Conservation (phyloP, 192 early-diverging fungal species). For the Kappamyces sp. region DNA sequence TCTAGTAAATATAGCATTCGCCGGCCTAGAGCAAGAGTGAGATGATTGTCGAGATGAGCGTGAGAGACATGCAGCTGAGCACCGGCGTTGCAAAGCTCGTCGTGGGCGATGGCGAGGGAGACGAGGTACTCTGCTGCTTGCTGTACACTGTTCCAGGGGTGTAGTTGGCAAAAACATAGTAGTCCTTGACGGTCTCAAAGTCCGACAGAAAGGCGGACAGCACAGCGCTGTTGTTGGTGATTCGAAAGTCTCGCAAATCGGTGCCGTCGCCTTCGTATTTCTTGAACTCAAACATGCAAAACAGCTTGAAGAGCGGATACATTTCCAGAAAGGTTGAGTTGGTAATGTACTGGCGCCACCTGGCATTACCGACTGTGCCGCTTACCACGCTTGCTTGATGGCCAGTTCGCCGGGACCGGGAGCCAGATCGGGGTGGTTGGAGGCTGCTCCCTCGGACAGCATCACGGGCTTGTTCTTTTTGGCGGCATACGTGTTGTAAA, state of each 20-base stretch:
- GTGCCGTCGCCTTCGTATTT: conserved; percentile 26
- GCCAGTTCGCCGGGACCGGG: conserved; percentile 27
- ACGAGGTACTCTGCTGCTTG: no score
- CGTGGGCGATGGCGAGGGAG: no score
- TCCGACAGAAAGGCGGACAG: conserved; percentile 26
- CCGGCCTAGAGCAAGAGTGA: no score
- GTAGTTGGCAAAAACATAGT: no score
- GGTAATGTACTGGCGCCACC: conserved; percentile 31
- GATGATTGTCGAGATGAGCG: no score
- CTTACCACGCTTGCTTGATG: conserved; percentile 37
- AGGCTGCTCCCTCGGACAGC: conserved; percentile 28
- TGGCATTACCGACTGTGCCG: no score
- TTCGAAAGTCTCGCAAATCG: conserved; percentile 28
- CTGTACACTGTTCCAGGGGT: no score
- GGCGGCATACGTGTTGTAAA: conserved; percentile 24
- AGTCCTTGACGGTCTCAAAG: no score
- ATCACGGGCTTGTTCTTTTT: conserved; percentile 27
- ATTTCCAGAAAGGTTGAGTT: conserved; percentile 28
- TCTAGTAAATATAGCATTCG: no score
- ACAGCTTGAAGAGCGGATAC: conserved; percentile 31
- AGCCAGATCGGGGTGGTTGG: conserved; percentile 29
- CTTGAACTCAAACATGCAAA: conserved; percentile 31
- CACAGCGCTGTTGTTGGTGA: conserved; percentile 21
- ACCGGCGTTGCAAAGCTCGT: no score
- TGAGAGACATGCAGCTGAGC: no score